These are phyloP conservation scores for Bacterosira constricta DNA, from an alignment of 108 stramenopile genomes.

Conservation along the genomic window DNA sequence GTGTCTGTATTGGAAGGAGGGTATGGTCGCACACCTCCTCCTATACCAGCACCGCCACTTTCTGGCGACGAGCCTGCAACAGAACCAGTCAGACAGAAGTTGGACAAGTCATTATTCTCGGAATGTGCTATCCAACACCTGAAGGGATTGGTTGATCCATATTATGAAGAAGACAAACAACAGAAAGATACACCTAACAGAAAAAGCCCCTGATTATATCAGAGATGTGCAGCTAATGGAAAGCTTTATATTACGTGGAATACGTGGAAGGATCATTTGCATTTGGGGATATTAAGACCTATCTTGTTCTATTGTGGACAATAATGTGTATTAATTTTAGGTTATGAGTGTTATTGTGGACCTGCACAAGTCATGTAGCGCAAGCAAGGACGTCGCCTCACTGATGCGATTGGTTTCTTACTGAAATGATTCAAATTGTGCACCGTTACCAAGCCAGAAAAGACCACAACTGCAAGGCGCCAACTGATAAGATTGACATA, in stretches of 20 bases:
- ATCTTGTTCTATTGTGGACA: background rate
- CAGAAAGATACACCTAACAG: slow-evolving; percentile 1
- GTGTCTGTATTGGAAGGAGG: slow-evolving; percentile 96
- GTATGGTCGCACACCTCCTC: slow-evolving; percentile 72
- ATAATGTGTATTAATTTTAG: background rate
- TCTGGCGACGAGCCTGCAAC: slow-evolving; percentile 5
- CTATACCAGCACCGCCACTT: slow-evolving; percentile 30
- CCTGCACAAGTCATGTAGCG: no score
- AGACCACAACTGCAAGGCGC: no score
- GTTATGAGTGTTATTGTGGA: no score
- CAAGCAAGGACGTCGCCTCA: background rate
- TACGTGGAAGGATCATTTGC: background rate
- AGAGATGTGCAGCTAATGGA: background rate
- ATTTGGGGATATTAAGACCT: background rate
- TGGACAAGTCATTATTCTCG: slow-evolving; percentile 77
- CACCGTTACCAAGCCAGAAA: no score
- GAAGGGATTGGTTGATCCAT: slow-evolving; percentile 84
- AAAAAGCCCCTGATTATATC: background rate
- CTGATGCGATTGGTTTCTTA: no score
- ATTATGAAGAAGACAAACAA: slow-evolving; percentile 47
- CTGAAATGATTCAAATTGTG: no score
- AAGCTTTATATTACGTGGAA: background rate
- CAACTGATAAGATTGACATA: no score
- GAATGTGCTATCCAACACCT: slow-evolving; percentile 85
- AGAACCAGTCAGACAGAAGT: slow-evolving; percentile 1